These are phyloP conservation scores for Fomes fomentarius DNA, from an alignment of 1,284 basidiomycete species.

Conservation along the genomic window DNA sequence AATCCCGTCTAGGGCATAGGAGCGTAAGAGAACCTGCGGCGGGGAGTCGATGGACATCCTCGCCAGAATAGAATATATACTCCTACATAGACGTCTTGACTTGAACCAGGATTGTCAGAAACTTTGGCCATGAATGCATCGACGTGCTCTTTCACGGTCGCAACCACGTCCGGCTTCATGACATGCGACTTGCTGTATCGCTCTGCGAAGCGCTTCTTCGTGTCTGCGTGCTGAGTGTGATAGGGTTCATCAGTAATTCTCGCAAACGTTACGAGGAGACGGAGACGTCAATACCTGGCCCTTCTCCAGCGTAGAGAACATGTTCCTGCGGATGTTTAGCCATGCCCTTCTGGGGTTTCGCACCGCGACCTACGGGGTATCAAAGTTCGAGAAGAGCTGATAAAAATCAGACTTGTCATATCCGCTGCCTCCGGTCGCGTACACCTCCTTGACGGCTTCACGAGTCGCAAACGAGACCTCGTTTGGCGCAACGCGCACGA, in stretches of 20 bases:
- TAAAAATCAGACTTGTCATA: conserved; percentile 30
- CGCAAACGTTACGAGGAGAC: not conserved
- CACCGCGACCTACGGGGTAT: conserved; percentile 11
- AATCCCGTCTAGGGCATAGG: conserved; percentile 29
- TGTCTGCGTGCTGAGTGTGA: conserved; percentile 23
- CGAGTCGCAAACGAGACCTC: conserved; percentile 31
- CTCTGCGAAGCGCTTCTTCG: conserved; percentile 27
- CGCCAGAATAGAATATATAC: not conserved
- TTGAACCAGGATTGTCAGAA: conserved; percentile 14
- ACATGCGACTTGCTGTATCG: conserved; percentile 27
- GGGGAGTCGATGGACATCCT: no score
- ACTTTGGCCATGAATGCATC: conserved; percentile 18
- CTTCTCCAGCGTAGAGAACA: conserved; percentile 28
- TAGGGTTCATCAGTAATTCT: no score
- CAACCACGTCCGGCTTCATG: conserved; percentile 21
- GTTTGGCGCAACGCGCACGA: conserved; percentile 32
- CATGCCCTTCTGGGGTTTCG: not conserved
- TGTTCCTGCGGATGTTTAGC: conserved; percentile 18
- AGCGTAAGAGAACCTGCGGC: conserved; percentile 24
- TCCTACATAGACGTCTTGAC: conserved; percentile 27
- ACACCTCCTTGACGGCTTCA: conserved; percentile 31
- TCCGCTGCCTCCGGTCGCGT: conserved; percentile 29
- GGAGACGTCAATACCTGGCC: conserved; percentile 12
- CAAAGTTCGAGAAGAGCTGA: conserved; percentile 24
- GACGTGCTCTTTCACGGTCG: conserved; percentile 24